phyloP scores from a whole-genome alignment of 1,139 yeast genomes.

The Kurtzmaniella quercitrusa region DNA sequence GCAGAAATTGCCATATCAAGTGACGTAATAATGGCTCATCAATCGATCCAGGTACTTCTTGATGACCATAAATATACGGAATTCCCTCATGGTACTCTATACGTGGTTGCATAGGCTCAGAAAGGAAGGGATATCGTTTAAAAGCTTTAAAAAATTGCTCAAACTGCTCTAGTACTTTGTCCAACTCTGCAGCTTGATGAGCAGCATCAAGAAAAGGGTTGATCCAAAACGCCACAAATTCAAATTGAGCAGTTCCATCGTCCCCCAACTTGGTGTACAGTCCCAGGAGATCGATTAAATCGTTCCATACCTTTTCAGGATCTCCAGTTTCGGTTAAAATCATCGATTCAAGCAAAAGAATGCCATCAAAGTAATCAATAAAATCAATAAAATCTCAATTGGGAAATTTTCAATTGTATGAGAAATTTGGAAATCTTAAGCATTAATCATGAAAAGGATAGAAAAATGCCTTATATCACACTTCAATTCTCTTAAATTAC shows the following conservation, averaged over 20 bases:
- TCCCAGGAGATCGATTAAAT: neutral
- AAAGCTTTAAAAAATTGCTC: constrained; percentile 31
- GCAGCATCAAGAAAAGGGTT: constrained; percentile 1
- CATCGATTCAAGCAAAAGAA: neutral
- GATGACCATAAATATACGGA: constrained; percentile 38
- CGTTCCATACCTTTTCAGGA: neutral
- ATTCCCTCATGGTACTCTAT: constrained; percentile 9
- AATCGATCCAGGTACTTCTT: constrained; percentile 38
- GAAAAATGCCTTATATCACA: too few species aligned
- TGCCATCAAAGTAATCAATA: too few species aligned
- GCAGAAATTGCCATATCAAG: constrained; percentile 30
- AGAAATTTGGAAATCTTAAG: too few species aligned
- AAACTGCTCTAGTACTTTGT: constrained; percentile 11
- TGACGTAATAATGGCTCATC: constrained; percentile 47
- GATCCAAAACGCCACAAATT: constrained; percentile 6
- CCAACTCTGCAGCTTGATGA: neutral
- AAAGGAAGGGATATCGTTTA: constrained; percentile 32
- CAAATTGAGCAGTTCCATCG: constrained; percentile 6
- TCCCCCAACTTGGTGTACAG: constrained; percentile 5
- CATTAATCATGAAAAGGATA: too few species aligned
- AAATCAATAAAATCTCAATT: too few species aligned
- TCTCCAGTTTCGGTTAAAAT: neutral
- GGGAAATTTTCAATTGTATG: too few species aligned
- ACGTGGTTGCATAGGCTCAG: constrained; percentile 10
- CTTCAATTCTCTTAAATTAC: too few species aligned